Percentiles rank a stretch among this genome's conserved stretches.
These are phyloP conservation scores for Geoglossum cookeanum DNA, from an alignment of 2,329 filamentous ascomycete species.

Conservation along the genomic window DNA sequence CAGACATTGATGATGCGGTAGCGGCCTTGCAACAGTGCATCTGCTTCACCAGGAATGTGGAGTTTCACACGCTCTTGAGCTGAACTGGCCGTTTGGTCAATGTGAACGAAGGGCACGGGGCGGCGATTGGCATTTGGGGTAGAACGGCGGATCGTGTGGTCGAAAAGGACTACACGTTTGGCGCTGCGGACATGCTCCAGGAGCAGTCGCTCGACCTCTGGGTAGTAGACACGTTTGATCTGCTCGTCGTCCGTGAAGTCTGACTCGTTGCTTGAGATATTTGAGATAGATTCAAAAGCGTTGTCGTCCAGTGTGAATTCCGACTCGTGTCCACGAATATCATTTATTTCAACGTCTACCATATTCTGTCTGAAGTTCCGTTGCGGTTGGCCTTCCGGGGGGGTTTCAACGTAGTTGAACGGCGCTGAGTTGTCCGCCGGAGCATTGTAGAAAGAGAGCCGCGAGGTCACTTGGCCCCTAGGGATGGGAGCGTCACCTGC, in stretches of 20 bases:
- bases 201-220: constrained; percentile 58
- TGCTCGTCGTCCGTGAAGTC: constrained; percentile 50
- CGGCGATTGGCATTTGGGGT: constrained; percentile 37
- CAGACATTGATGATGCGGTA: constrained; percentile 82
- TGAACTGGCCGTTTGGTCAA: constrained; percentile 59
- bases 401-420: constrained; percentile 47
- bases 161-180: constrained; percentile 54
- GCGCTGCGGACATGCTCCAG: constrained; percentile 46
- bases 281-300: constrained; percentile 49
- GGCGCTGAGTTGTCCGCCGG: constrained; percentile 40
- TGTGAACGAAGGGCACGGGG: constrained; percentile 57
- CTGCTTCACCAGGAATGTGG: constrained; percentile 50
- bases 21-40: constrained; percentile 42
- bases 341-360: constrained; percentile 40
- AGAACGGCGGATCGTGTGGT: constrained; percentile 68
- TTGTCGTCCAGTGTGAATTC: constrained; percentile 50
- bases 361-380: constrained; percentile 40
- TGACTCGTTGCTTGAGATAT: constrained; percentile 33
- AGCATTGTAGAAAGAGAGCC: constrained; percentile 45
- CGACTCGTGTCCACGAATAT: constrained; percentile 53
- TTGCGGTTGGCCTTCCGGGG: constrained; percentile 39
- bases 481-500: constrained; percentile 20
- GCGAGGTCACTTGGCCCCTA: constrained; percentile 39
- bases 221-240: constrained; percentile 60
- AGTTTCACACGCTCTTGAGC: constrained; percentile 46